phyloP scores from a whole-genome alignment of 2,329 filamentous ascomycete species.

The Aspergillus eucalypticola region DNA sequence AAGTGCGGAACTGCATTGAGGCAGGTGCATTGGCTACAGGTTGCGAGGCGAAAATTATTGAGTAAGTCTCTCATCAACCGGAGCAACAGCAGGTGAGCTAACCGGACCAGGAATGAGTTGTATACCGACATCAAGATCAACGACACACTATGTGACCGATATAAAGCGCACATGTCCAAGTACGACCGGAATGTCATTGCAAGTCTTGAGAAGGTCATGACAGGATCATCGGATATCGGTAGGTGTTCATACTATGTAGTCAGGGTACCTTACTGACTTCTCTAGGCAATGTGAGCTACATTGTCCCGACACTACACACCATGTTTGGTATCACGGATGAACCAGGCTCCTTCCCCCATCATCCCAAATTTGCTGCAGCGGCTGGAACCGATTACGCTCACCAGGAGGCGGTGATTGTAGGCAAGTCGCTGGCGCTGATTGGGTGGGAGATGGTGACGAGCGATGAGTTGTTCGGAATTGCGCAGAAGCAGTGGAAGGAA shows the following conservation, averaged over 20 bases:
- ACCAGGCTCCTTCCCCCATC: slow-evolving; percentile 37
- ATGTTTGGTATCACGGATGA: slow-evolving; percentile 49
- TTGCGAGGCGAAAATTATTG: slow-evolving; percentile 33
- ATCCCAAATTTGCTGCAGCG: slow-evolving; percentile 47
- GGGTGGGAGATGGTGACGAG: slow-evolving; percentile 37
- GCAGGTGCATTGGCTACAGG: slow-evolving; percentile 40
- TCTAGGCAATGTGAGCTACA: slow-evolving; percentile 52
- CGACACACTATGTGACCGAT: slow-evolving; percentile 46
- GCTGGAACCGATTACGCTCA: slow-evolving; percentile 48
- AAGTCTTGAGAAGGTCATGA: slow-evolving; percentile 40
- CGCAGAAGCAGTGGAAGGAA: slow-evolving; percentile 28
- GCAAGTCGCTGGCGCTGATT: slow-evolving; percentile 48
- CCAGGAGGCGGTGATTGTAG: slow-evolving; percentile 45
- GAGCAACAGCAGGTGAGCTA: background rate
- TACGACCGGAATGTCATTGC: slow-evolving; percentile 43
- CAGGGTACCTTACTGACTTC: background rate
- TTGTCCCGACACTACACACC: slow-evolving; percentile 51
- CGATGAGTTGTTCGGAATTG: slow-evolving; percentile 24
- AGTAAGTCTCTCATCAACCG: slow-evolving; percentile 24
- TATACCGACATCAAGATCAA: slow-evolving; percentile 53
- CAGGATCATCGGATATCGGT: slow-evolving; percentile 51
- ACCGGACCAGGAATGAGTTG: slow-evolving; percentile 21
- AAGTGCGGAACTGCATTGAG: slow-evolving; percentile 37
- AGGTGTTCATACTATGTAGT: slow-evolving; percentile 7
- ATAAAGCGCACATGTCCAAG: slow-evolving; percentile 47